Evolutionary conservation across 768 basidiomycete species (phyloP), one percentile per base, ranked within the genome.

Genomic region (Fibroporia radiculosa): DNA sequence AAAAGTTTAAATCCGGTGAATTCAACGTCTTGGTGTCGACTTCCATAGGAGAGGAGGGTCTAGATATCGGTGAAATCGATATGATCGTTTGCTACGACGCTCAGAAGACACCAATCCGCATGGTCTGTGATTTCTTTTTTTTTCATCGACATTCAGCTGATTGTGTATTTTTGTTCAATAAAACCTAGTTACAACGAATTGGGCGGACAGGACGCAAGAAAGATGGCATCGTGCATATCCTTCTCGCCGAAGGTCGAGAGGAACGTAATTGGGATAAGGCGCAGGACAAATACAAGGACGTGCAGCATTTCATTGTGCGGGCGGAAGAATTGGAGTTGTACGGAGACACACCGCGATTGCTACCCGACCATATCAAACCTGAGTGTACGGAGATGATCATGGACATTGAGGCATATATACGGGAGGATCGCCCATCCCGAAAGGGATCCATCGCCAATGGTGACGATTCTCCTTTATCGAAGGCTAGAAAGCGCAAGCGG

Each of bases 51-150:
- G 96, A 99, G 65, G 96, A 99, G 63, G 96, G 96, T 46, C 72
- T 99, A 14, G 96, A 99, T 62, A 99, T 99, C 44, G 96, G 96
- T 25, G 93, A 96, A 61, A 84, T 99, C 13, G 96, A 99, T 60
- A 71, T 93, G 58, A 95, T 97, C 45, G 70, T 97, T 38, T 97
- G 93, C 57, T 99, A 98, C 61, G 96, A 99, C 53, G 83, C 93
- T 20, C 90, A 93, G 56, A 96, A 95, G 68, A 90, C 90, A 0
- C 86, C 93, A 1, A 93, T 97, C 50, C 89, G 93, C 46, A 92
- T 96, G 86, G 95, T 95, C 62, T 41, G 80, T 51, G 19, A 27
- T 24, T 37, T 37, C n/a, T 8, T 22, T 27, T 19, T 27, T 31
- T 8, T 7, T 38, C n/a, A 28, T 32, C 12, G 12, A n/a, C n/a